phyloP scores from a whole-genome alignment of 2,329 filamentous ascomycete species.

The Penicillium sumatraense region DNA sequence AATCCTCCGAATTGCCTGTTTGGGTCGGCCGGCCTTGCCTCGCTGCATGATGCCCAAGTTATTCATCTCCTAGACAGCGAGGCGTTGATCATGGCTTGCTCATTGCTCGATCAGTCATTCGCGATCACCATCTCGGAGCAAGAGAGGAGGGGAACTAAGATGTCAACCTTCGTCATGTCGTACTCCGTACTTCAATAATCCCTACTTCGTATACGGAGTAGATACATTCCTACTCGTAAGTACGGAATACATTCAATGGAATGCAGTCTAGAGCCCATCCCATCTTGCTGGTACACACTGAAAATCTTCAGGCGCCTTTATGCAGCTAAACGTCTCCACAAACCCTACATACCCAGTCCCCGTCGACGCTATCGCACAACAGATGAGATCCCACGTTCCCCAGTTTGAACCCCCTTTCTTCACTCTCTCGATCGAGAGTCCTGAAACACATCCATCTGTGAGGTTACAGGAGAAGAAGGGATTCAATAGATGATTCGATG shows the following conservation, averaged over 20 bases:
- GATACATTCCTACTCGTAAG: not conserved
- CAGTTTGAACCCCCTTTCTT: not conserved
- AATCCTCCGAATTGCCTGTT: slow-evolving; percentile 16
- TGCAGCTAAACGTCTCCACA: slow-evolving; percentile 22
- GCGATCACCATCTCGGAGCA: not conserved
- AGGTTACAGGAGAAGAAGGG: slow-evolving; percentile 1
- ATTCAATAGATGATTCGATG: slow-evolving; percentile 3
- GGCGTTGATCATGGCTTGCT: not conserved
- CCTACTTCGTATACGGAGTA: too few species aligned
- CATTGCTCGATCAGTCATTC: not conserved
- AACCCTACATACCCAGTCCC: slow-evolving; percentile 17
- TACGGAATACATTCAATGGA: not conserved
- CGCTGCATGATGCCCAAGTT: slow-evolving; percentile 3
- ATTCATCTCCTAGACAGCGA: not conserved
- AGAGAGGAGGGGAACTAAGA: not conserved
- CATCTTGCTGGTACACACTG: slow-evolving; percentile 5
- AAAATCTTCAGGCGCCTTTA: slow-evolving; percentile 10
- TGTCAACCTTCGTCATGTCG: not conserved
- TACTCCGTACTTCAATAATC: too few species aligned
- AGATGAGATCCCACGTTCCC: slow-evolving; percentile 20
- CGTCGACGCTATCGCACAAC: slow-evolving; percentile 13
- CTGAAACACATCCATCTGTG: too few species aligned
- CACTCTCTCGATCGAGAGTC: not conserved
- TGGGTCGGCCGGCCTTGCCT: slow-evolving; percentile 5
- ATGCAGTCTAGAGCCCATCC: not conserved